These are phyloP conservation scores for Bidens hawaiensis DNA, from an alignment of 140 eudicot species.

Conservation along the genomic window DNA sequence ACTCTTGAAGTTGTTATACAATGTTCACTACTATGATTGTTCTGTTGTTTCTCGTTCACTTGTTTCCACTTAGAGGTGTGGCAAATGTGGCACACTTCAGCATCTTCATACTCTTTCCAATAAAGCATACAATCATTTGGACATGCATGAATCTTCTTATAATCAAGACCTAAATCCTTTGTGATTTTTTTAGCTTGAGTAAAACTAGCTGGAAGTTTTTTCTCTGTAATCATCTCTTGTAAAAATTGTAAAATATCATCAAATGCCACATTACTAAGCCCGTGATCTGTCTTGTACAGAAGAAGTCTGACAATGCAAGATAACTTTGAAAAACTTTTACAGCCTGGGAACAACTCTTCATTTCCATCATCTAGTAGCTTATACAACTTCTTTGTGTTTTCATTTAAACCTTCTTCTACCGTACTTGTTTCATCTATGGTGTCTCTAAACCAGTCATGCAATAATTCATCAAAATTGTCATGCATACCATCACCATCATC, in stretches of 20 bases:
- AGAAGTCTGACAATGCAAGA: conserved; percentile 12
- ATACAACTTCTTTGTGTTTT: conserved; percentile 11
- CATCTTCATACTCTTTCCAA: conserved; percentile 21
- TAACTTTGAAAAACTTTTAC: conserved; percentile 26
- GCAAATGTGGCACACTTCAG: too few relatives aligned
- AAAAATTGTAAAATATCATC: too few relatives aligned
- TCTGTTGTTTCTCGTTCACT: not conserved
- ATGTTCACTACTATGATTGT: too few relatives aligned
- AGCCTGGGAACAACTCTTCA: conserved; percentile 4
- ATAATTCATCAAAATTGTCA: not conserved
- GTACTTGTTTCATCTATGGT: not conserved
- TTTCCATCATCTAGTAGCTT: not conserved
- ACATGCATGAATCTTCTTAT: conserved; percentile 15
- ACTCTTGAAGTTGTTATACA: too few relatives aligned
- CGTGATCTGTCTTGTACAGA: conserved; percentile 7
- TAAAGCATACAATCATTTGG: conserved; percentile 11
- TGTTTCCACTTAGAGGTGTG: conserved; percentile 30
- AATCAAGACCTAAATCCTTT: conserved; percentile 16
- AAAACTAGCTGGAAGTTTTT: conserved; percentile 19
- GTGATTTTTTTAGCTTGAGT: not conserved
- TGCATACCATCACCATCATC: not conserved
- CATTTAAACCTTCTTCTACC: conserved; percentile 15
- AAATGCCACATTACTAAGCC: conserved; percentile 23
- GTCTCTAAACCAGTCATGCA: too few relatives aligned
- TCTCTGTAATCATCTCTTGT: conserved; percentile 17